Percentiles rank a stretch among this genome's conserved stretches.
Evolutionary conservation across 768 basidiomycete species (phyloP).

Genomic region (Tricholomella constricta): DNA sequence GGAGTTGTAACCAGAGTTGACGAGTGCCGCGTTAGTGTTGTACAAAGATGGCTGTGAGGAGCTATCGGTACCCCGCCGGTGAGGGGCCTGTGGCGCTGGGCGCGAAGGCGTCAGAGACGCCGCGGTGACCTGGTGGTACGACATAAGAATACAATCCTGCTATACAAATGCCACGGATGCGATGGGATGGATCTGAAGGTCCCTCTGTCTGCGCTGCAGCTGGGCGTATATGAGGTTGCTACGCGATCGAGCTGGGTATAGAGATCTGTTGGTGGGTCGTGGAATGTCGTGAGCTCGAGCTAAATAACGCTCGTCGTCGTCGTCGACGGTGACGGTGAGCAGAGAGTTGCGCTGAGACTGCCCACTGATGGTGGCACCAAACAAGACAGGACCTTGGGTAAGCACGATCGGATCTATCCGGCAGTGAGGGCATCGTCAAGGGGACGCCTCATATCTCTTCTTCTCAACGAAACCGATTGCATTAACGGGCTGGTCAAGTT

Average conservation of each 20-base stretch:
- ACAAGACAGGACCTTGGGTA: slow-evolving; percentile 11
- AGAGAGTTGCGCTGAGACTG: slow-evolving; percentile 10
- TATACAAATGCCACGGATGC: background rate
- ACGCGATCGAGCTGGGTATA: slow-evolving; percentile 7
- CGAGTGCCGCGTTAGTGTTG: slow-evolving; percentile 43
- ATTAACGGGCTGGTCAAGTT: too few relatives aligned
- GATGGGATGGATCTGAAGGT: slow-evolving; percentile 6
- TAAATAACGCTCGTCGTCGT: slow-evolving; percentile 11
- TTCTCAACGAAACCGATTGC: background rate
- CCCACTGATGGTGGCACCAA: slow-evolving; percentile 12
- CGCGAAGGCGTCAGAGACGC: slow-evolving; percentile 74
- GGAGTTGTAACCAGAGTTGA: slow-evolving; percentile 58
- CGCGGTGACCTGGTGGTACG: slow-evolving; percentile 41
- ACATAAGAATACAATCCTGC: slow-evolving; percentile 25
- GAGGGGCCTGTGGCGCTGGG: slow-evolving; percentile 74
- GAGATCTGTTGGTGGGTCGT: background rate
- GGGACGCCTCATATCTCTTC: slow-evolving; percentile 9
- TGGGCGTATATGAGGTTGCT: background rate
- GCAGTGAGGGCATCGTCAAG: slow-evolving; percentile 18
- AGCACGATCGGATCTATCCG: slow-evolving; percentile 24
- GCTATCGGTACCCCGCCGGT: slow-evolving; percentile 46
- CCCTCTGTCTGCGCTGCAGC: slow-evolving; percentile 4
- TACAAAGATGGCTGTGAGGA: slow-evolving; percentile 30
- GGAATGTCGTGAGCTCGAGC: slow-evolving; percentile 1
- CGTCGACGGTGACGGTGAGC: slow-evolving; percentile 11